These are phyloP conservation scores for Brassica nigra DNA, from an alignment of 345 rosid genomes.

Conservation along the genomic window DNA sequence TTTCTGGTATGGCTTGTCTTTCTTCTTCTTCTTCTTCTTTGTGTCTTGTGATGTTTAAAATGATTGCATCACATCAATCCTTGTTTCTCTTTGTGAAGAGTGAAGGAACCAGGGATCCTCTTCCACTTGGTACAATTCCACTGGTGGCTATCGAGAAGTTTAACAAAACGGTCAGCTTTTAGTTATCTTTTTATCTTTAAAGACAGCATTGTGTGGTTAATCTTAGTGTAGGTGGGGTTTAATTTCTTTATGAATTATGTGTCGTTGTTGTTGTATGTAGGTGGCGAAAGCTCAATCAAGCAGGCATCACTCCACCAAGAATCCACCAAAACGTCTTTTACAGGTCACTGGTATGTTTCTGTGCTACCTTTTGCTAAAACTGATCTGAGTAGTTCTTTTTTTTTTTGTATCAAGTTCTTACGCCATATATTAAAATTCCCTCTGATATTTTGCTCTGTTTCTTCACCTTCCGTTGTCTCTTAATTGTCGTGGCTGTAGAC, in stretches of 20 bases:
- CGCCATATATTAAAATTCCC: not conserved
- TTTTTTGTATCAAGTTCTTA: not conserved
- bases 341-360: constrained; percentile 79
- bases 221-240: not conserved
- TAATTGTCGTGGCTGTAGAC: constrained; percentile 7
- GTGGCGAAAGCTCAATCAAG: constrained; percentile 33
- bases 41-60: not conserved
- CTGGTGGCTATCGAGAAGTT: constrained; percentile 87
- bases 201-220: not conserved
- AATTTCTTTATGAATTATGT: not conserved
- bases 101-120: constrained; percentile 69
- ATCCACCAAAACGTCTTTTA: constrained; percentile 70
- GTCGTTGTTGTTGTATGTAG: not conserved
- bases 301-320: constrained; percentile 61
- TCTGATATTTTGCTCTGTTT: not conserved
- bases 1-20: constrained; percentile 68
- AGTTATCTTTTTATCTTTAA: not conserved
- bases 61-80: constrained; percentile 15
- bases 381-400: not conserved
- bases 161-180: constrained; percentile 48
- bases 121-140: constrained; percentile 84
- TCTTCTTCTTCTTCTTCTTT: constrained; percentile 5
- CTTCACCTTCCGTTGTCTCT: not conserved
- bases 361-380: not conserved
- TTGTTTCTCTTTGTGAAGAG: constrained; percentile 53